Base-by-base conservation (phyloP, 2,329 filamentous ascomycete genomes). In the Fusarium buharicum region DNA sequence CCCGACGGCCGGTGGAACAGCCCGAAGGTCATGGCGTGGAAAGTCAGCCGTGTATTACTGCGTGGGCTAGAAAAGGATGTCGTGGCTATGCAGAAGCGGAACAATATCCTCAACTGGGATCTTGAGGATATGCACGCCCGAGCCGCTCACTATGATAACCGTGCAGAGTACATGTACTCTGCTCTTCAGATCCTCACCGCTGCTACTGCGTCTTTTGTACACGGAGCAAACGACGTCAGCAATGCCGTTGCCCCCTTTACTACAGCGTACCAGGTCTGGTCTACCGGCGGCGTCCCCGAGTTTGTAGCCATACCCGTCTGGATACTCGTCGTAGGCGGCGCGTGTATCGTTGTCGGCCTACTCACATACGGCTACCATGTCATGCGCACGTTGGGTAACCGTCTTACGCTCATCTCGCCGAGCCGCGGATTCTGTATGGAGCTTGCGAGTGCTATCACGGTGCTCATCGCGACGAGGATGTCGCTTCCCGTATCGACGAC, bases 181-280 rank as follows among this genome's bases (percentile, higher is more conserved):
- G 87, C 85, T 71, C 78, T 86, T 18, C 85, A 86, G 67, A 73
- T 87, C 64, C 78, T 86, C 73, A 86, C 86, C 6, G 86, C 86
- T 9, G 82, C 83, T 66, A 86, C 86, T 16, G 85, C 86, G 3
- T 87, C 85, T 4, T 88, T 89, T 60, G 83, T 84, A 2, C 86
- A 90, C 74, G 87, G 87, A n/a, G 85, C 86, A 64, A 90, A 90
- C 74, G 87, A 90, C 62, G 84, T 90, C 16, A 79, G 84, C 66
- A 89, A 82, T 69, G 85, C 86, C 28, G 81, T 87, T 52, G 86
- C 86, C 1, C 87, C 87, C 0, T 87, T 84, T 68, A 84, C 87
- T 4, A 83, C 85, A 51, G 84, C 89, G 59, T 90, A 81, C 73
- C 75, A 84, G 59, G 83, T 87, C 52, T 90, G 85, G 84, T 69